Evolutionary conservation across 1,284 basidiomycete species (phyloP).

Genomic region (Neolentinus lepideus): DNA sequence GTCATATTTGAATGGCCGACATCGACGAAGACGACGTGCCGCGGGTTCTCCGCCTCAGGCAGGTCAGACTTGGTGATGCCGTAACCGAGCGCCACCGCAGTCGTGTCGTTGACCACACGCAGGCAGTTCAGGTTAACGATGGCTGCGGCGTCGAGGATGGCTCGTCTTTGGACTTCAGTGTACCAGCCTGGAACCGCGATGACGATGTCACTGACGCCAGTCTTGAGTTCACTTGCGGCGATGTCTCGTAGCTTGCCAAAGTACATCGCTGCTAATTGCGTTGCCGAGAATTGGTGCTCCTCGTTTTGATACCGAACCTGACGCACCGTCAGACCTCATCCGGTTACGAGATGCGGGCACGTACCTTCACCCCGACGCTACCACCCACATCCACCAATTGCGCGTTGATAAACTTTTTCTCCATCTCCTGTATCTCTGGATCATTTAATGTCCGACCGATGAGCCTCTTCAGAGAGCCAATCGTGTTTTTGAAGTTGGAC

Average conservation of each 20-base stretch:
- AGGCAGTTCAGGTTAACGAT: constrained; percentile 87
- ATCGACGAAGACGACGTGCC: constrained; percentile 88
- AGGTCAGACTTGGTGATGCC: constrained; percentile 96
- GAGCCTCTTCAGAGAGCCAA: constrained; percentile 85
- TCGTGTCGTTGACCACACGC: constrained; percentile 92
- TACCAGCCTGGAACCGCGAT: constrained; percentile 94
- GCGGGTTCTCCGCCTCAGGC: constrained; percentile 73
- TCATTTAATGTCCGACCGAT: constrained; percentile 74
- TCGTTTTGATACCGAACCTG: constrained; percentile 89
- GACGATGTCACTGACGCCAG: constrained; percentile 81
- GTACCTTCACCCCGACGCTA: constrained; percentile 76
- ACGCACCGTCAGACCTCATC: not conserved
- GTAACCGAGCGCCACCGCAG: constrained; percentile 89
- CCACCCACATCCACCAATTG: constrained; percentile 78
- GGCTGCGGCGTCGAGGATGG: constrained; percentile 79
- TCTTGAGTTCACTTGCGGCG: constrained; percentile 77
- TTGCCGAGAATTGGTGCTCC: constrained; percentile 68
- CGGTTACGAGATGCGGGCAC: constrained; percentile 19
- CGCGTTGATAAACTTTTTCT: constrained; percentile 87
- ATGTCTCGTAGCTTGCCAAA: constrained; percentile 85
- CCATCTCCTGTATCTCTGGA: constrained; percentile 71
- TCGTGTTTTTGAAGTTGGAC: constrained; percentile 96
- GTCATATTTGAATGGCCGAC: constrained; percentile 88
- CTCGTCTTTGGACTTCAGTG: constrained; percentile 86
- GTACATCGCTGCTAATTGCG: constrained; percentile 85